These are phyloP conservation scores for Skeletonema marinoi DNA, from an alignment of 108 stramenopile species.

Conservation along the genomic window DNA sequence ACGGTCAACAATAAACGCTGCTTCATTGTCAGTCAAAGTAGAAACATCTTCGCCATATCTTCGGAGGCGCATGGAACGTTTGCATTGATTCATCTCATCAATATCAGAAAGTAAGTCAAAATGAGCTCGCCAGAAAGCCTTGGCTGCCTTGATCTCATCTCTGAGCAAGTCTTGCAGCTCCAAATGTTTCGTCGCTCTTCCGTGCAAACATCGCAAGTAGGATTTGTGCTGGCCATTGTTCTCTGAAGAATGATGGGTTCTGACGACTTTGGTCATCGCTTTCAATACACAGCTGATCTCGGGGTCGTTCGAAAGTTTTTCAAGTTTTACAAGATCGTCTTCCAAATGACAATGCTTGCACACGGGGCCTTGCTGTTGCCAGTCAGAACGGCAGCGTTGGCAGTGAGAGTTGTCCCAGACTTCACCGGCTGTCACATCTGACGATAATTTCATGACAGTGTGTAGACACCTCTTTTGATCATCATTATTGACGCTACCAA, in stretches of 20 bases:
- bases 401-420: constrained; percentile 59
- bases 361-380: constrained; percentile 53
- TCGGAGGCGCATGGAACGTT: constrained; percentile 54
- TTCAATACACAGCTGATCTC: constrained; percentile 32
- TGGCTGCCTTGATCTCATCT: constrained; percentile 52
- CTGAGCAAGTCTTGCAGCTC: constrained; percentile 41
- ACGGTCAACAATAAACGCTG: constrained; percentile 49
- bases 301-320: constrained; percentile 27
- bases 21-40: constrained; percentile 44
- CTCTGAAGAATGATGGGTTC: neutral
- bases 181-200: constrained; percentile 43
- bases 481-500: constrained; percentile 17
- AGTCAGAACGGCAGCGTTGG: constrained; percentile 54
- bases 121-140: constrained; percentile 59
- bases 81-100: constrained; percentile 70
- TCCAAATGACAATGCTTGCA: constrained; percentile 52
- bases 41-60: constrained; percentile 55
- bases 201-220: neutral
- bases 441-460: constrained; percentile 20
- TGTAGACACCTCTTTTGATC: constrained; percentile 28
- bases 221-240: neutral
- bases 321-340: constrained; percentile 25
- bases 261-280: constrained; percentile 21
- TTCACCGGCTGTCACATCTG: constrained; percentile 31
- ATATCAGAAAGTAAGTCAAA: constrained; percentile 68